Percentiles rank a stretch among this genome's conserved stretches.
These are phyloP conservation scores for Naganishia friedmannii DNA, from an alignment of 768 basidiomycete genomes.

Conservation along the genomic window DNA sequence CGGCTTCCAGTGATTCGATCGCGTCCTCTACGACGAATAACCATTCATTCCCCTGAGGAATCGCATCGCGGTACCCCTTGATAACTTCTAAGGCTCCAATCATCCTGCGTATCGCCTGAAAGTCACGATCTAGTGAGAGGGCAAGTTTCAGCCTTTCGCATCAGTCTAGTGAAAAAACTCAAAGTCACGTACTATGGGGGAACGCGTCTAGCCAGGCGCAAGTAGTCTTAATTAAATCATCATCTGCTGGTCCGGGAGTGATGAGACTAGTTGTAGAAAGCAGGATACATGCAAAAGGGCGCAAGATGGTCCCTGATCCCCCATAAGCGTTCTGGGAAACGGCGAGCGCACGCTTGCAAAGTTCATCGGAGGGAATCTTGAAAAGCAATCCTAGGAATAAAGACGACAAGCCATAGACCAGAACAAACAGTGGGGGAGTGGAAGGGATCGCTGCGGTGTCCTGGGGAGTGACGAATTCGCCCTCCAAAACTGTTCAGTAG, in stretches of 20 bases:
- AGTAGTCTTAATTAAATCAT: background rate
- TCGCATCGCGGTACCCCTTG: background rate
- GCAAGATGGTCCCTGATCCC: slow-evolving; percentile 19
- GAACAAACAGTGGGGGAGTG: background rate
- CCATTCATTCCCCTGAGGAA: no score
- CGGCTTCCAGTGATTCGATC: background rate
- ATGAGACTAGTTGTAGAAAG: background rate
- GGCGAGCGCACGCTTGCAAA: background rate
- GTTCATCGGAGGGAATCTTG: background rate
- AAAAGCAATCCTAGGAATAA: slow-evolving; percentile 17
- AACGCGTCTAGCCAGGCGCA: background rate
- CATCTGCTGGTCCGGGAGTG: no score
- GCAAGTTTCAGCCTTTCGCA: background rate
- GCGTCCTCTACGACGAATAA: slow-evolving; percentile 10
- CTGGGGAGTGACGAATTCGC: slow-evolving; percentile 1
- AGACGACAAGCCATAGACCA: slow-evolving; percentile 1
- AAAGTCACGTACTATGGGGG: slow-evolving; percentile 1
- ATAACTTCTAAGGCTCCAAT: background rate
- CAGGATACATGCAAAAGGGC: background rate
- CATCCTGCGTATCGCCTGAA: slow-evolving; percentile 10
- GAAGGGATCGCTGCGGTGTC: background rate
- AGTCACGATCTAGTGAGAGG: slow-evolving; percentile 1
- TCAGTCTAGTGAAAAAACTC: background rate
- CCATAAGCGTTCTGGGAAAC: background rate
- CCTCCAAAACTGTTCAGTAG: slow-evolving; percentile 11